Evolutionary conservation across 2,329 filamentous ascomycete genomes (phyloP), one percentile per base, ranked within the genome.

Genomic region (Colletotrichum musae): DNA sequence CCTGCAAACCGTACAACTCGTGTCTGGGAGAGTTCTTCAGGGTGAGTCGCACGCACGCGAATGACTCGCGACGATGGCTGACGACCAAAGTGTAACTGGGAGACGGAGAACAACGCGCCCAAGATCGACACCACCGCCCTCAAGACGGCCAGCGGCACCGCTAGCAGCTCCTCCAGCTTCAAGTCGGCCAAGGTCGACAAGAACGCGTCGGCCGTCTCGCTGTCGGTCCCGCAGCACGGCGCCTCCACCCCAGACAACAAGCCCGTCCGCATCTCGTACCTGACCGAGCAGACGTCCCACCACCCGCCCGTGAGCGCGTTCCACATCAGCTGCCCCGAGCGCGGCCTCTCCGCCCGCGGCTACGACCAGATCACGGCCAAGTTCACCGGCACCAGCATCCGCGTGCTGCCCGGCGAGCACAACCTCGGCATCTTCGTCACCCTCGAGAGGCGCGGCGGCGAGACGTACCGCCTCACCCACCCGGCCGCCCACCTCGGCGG

Each of bases 1-100:
- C 96, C 51, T 98, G 95, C 90, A 99, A 99, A 82, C 96, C 96
- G 12, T 99, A 99, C 84, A 99, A 99, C 82, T 98, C 95, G 56
- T 95, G 94, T 43, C 83, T 99, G 58, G 96, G 96, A 72, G 96
- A 99, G 84, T 99, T 99, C 83, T 99, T 99, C 84, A 89, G 94
- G 83, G 93, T 95, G 85, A 76, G 90, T 84, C 18, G 53, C 6
- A 45, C 47, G 26, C 59, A 9, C 16, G 7, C 28, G 12, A 39
- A 63, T 53, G 39, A 28, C 52, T 63, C 28, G 39, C 21, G n/a
- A 58, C 16, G 58, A 64, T 70, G 32, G 68, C n/a, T 32, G 47
- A 50, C n/a, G 18, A 24, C 3, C n/a, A 70, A 79, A 97, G 89
- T 98, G 96, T 81, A 97, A 95, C 78, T 99, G 95, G 95, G 94